These are phyloP conservation scores for Botrytis squamosa DNA, from an alignment of 2,329 filamentous ascomycete species.

Conservation along the genomic window DNA sequence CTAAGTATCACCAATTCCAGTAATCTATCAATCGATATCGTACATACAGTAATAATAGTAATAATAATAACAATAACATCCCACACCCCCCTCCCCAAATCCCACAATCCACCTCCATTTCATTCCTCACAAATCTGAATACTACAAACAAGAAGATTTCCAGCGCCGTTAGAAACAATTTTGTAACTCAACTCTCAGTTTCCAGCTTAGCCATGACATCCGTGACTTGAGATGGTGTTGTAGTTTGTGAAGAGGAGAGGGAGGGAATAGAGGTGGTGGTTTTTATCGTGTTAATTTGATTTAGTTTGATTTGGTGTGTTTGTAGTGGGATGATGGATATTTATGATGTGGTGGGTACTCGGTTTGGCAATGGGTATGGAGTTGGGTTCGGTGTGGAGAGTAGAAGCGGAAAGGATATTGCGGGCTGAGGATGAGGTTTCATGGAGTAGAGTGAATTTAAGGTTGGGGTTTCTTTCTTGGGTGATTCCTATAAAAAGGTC, in stretches of 20 bases:
- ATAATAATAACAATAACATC: not conserved
- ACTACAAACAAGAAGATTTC: not conserved
- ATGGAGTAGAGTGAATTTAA: no score
- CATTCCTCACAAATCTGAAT: not conserved
- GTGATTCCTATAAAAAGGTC: no score
- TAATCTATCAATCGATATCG: not conserved
- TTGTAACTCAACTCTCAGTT: not conserved
- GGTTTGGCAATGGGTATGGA: no score
- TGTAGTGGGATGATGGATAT: no score
- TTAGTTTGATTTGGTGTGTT: no score
- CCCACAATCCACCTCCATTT: not conserved
- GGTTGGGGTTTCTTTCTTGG: no score
- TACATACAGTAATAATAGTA: not conserved
- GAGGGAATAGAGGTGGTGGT: rapidly evolving
- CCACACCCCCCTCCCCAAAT: not conserved
- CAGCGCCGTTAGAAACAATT: not conserved
- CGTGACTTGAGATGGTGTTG: not conserved
- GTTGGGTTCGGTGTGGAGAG: no score
- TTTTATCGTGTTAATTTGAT: not conserved
- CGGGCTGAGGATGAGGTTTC: no score
- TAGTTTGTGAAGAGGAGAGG: not conserved
- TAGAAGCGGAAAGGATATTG: no score
- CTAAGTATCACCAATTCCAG: not conserved
- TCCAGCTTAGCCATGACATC: not conserved
- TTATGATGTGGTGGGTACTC: no score